These are phyloP conservation scores for Lenwebbia sp. DNA, from an alignment of 345 rosid genomes.

Conservation along the genomic window DNA sequence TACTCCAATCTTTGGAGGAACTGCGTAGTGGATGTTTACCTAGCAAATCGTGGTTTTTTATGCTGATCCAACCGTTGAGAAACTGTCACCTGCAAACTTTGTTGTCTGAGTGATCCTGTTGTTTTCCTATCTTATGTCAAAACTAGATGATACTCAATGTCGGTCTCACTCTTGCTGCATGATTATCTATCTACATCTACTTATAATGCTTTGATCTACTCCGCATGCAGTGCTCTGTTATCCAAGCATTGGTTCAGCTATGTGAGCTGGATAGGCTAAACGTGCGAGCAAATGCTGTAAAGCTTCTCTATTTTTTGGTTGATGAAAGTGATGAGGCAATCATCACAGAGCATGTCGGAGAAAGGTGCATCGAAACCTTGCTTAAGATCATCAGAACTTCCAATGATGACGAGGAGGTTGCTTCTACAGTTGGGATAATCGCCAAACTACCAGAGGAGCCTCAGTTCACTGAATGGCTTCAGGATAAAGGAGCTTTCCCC, in stretches of 20 bases:
- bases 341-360: constrained; percentile 34
- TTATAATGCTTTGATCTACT: constrained; percentile 5
- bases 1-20: not conserved
- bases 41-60: not conserved
- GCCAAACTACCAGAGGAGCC: constrained; percentile 43
- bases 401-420: constrained; percentile 26
- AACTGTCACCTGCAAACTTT: not conserved
- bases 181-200: not conserved
- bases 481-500: constrained; percentile 30
- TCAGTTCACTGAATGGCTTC: constrained; percentile 41
- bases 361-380: constrained; percentile 32
- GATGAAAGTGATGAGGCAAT: constrained; percentile 35
- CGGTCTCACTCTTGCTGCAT: not conserved
- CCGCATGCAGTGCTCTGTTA: constrained; percentile 32
- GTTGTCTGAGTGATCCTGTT: not conserved
- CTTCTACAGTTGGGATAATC: constrained; percentile 43
- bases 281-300: constrained; percentile 54
- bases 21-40: not conserved
- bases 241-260: constrained; percentile 41
- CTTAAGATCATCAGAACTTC: constrained; percentile 36
- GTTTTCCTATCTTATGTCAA: not conserved
- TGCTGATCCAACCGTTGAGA: not conserved
- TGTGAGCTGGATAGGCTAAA: constrained; percentile 25
- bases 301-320: constrained; percentile 41
- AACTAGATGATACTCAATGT: not conserved